Base-by-base conservation (phyloP, 495 filamentous ascomycete genomes). In the Aspergillus ellipticus region DNA sequence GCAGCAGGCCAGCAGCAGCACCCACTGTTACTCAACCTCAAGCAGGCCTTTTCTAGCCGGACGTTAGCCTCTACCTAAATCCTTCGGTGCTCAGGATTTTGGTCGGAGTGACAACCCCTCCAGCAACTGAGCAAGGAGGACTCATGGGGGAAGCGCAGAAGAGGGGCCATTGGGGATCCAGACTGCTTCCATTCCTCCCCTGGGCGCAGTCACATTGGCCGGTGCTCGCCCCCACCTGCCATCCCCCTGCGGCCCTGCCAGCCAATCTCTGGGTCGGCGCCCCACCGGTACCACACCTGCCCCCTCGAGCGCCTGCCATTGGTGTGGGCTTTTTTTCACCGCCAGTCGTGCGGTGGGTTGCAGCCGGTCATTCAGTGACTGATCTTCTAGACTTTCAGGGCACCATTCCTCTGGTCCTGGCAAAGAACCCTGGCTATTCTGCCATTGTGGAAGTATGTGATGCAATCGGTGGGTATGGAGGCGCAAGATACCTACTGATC, bases 261-360 rank as follows among this genome's bases (percentile, higher is more conserved):
- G 13, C 48, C 48, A 50, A 50, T 50, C 28, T 50, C 48, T 26
- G 48, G 28, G 37, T 50, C 48, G 28, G 48, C 48, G n/a, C 48
- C 42, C 42, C 53, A 45, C 53, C 46, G 8, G 42, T 31, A 10
- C 26, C 19, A 16, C 42, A 35, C 17, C 28, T 16, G 2, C 28
- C 16, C 24, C 24, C 19, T 16, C 24, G n/a, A 8, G 11, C 19
- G 16, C 8, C 22, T 26, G 10, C 42, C 8, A 55, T 55, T 55
- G 53, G 53, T 9, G 4, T 4, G n/a, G 5, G 13, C 10, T 9
- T 35, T 42, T 41, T 35, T 42, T 41, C 31, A 55, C 53, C 53
- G 53, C 53, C 43, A 55, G 53, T 55, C 37, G n/a, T 42, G 31
- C 21, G 24, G 7, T 7, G 3, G 24, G 3, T 7, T 28, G 24